Evolutionary conservation across 495 filamentous ascomycete genomes (phyloP), one percentile per base, ranked within the genome.

Genomic region (Cairneyella variabilis): DNA sequence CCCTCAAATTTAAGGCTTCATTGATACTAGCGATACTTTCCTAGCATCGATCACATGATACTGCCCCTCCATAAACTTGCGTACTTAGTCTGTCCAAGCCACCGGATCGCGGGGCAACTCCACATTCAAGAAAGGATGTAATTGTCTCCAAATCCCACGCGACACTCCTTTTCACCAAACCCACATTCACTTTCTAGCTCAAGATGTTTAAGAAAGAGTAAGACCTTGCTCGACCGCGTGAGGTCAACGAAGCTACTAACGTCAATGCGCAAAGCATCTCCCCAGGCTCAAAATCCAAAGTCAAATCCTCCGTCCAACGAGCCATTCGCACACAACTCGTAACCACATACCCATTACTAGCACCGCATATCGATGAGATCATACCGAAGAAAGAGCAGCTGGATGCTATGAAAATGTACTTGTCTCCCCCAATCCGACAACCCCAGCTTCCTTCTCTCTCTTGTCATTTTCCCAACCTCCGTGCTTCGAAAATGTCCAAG

Each of bases 151-250:
- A 45, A 17, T 43, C 41, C 16, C 41, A 45, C 41, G 3, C n/a
- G 21, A 0, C 44, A 5, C 17, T 34, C 26, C 25, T 27, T 21
- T 26, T 39, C 43, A n/a, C 46, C 42, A 36, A 45, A 32, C n/a
- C 27, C 44, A 22, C 34, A 18, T 27, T 11, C 42, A 36, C 12
- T 16, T 4, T 36, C 10, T 38, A 12, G 40, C 48, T 36, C 65
- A 83, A 56, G 6, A 95, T 95, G 90, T 95, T 95, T 64, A 95
- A 93, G 65, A 95, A 93, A 79, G 89, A 91, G 90, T 91, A 69
- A 67, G 77, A 72, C 10, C 8, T 40, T n/a, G 42, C 9, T 43
- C 36, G 30, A n/a, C 48, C 25, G 40, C 38, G 23, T 42, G 25
- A 42, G 17, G 36, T 26, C 30, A 42, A 44, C 14, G 14, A 7